Percentiles rank a stretch among this genome's conserved stretches.
Conservation (phyloP, 495 filamentous ascomycete genomes). For the Penicillium ucsense region DNA sequence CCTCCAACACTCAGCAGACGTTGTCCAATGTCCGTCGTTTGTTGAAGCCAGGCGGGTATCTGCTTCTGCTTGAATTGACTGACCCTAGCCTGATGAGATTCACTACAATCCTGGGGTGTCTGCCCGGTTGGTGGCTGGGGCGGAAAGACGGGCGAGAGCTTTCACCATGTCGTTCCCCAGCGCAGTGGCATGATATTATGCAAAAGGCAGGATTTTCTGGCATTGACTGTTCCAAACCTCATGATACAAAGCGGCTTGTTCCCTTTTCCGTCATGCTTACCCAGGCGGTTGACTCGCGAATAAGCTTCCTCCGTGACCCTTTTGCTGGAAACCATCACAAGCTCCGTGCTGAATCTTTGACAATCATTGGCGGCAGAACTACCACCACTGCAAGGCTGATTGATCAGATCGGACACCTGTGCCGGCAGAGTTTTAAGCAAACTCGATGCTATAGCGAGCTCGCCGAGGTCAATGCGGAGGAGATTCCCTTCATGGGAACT, state of each 20-base stretch:
- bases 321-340: conserved; percentile 2
- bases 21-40: conserved; percentile 22
- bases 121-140: conserved; percentile 47
- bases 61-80: conserved; percentile 39
- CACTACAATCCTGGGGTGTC: conserved; percentile 24
- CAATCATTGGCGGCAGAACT: conserved; percentile 18
- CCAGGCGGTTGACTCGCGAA: conserved; percentile 35
- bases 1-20: conserved; percentile 14
- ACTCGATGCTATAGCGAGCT: conserved; percentile 7
- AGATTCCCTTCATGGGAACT: conserved; percentile 15
- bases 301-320: conserved; percentile 22
- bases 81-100: conserved; percentile 18
- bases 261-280: conserved; percentile 32
- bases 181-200: conserved; percentile 32
- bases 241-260: conserved; percentile 5
- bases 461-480: conserved; percentile 2
- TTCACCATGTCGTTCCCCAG: conserved; percentile 22
- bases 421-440: conserved; percentile 5
- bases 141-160: conserved; percentile 29
- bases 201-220: conserved; percentile 36
- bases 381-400: conserved; percentile 4
- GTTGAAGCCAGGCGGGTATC: conserved; percentile 44
- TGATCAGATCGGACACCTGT: conserved; percentile 2
- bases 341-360: conserved; percentile 9
- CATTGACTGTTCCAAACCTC: conserved; percentile 26